A percentile compares a stretch with the other conserved stretches of the same genome.
phyloP scores from a whole-genome alignment of 495 filamentous ascomycete species.

The Podospora pseudopauciseta region DNA sequence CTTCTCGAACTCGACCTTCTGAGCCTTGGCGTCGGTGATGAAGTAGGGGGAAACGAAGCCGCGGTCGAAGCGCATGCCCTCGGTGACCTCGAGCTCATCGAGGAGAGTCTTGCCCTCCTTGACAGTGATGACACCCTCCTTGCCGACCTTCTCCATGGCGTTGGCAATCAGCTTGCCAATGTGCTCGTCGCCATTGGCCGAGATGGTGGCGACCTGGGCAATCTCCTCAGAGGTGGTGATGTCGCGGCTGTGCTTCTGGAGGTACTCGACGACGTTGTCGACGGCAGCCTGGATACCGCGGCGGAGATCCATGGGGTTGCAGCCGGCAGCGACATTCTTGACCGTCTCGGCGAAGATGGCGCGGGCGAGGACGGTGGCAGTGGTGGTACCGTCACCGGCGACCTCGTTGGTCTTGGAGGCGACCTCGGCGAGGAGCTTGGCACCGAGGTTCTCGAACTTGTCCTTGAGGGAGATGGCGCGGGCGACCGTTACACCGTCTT shows the following conservation, averaged over 20 bases:
- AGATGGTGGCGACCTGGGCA: constrained; percentile 96
- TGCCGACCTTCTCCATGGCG: constrained; percentile 99
- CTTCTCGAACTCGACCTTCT: constrained; percentile 99
- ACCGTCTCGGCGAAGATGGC: constrained; percentile 99
- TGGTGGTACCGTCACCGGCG: constrained; percentile 97
- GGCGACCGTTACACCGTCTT: constrained; percentile 93
- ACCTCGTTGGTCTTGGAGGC: constrained; percentile 99
- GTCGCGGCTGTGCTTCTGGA: constrained; percentile 89
- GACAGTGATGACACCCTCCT: constrained; percentile 99
- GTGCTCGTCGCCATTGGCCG: constrained; percentile 93
- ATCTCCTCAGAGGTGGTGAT: constrained; percentile 97
- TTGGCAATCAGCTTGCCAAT: constrained; percentile 94
- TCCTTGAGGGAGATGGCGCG: constrained; percentile 91
- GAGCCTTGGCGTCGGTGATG: constrained; percentile 97
- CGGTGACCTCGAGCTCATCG: constrained; percentile 96
- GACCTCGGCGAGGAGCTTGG: constrained; percentile 92
- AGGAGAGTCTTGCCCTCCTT: constrained; percentile 99
- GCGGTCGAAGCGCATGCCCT: constrained; percentile 99
- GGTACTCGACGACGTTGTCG: constrained; percentile 87
- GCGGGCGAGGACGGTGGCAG: constrained; percentile 92
- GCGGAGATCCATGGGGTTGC: constrained; percentile 99
- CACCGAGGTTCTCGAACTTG: constrained; percentile 99
- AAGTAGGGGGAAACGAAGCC: constrained; percentile 99
- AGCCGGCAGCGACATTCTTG: constrained; percentile 98
- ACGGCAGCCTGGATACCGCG: constrained; percentile 95